phyloP scores from a whole-genome alignment of 345 rosid genomes.

The Eucalyptus erythrocorys region DNA sequence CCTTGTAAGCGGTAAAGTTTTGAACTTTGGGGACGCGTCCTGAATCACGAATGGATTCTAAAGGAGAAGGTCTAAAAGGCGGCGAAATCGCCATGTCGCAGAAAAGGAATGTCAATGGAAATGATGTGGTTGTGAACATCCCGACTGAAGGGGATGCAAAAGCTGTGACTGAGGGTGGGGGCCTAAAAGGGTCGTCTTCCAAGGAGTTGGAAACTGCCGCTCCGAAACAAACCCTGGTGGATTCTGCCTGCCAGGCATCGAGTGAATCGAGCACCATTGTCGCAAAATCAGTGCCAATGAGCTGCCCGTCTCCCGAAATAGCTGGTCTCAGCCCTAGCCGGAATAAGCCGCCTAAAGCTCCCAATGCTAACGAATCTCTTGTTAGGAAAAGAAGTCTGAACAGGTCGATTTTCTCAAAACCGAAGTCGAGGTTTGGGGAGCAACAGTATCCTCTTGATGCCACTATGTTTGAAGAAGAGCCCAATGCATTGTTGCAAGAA shows the following conservation, averaged over 20 bases:
- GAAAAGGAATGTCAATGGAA: slow-evolving; percentile 14
- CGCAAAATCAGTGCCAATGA: slow-evolving; percentile 14
- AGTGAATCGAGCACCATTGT: not conserved
- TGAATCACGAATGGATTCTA: not conserved
- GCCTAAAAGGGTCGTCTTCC: slow-evolving; percentile 14
- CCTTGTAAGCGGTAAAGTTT: not conserved
- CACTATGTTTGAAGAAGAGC: slow-evolving; percentile 21
- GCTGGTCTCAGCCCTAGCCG: slow-evolving; percentile 21
- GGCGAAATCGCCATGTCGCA: slow-evolving; percentile 23
- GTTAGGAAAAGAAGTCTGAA: slow-evolving; percentile 28
- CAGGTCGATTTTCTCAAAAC: slow-evolving; percentile 46
- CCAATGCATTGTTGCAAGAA: slow-evolving; percentile 9
- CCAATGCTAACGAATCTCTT: slow-evolving; percentile 22
- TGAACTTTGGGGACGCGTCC: not conserved
- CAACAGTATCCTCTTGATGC: slow-evolving; percentile 25
- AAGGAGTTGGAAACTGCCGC: not conserved
- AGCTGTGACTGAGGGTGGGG: not conserved
- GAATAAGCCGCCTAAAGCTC: slow-evolving; percentile 52
- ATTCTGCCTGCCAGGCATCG: not conserved
- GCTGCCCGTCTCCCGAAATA: slow-evolving; percentile 40
- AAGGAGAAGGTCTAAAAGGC: not conserved
- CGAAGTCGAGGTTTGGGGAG: slow-evolving; percentile 76
- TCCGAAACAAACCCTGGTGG: not conserved
- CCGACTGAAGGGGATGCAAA: slow-evolving; percentile 21
- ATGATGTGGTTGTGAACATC: slow-evolving; percentile 44